These are phyloP conservation scores for Tetramitus jugosus DNA, from an alignment of 208 protist genomes.

Conservation along the genomic window DNA sequence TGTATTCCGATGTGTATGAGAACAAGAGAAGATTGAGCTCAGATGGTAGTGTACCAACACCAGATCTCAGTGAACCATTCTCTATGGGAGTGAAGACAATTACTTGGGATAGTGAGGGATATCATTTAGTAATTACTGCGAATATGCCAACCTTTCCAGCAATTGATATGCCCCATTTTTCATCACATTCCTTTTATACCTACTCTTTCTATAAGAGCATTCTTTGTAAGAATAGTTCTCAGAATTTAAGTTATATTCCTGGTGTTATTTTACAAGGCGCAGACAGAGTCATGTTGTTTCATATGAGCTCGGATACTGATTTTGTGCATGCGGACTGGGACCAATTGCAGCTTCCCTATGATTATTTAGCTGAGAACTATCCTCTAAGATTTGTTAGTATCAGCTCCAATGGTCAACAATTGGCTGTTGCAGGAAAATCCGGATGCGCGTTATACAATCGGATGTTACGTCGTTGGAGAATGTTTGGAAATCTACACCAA, in stretches of 20 bases:
- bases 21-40: not conserved
- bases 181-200: too few species aligned
- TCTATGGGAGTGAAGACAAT: not conserved
- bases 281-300: not conserved
- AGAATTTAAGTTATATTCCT: not conserved
- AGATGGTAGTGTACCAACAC: too few species aligned
- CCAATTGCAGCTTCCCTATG: not conserved
- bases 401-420: not conserved
- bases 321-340: slow-evolving; percentile 19
- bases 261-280: not conserved
- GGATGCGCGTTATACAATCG: not conserved
- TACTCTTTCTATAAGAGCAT: too few species aligned
- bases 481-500: slow-evolving; percentile 15
- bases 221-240: not conserved
- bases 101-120: slow-evolving; percentile 9
- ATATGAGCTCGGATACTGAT: slow-evolving; percentile 8
- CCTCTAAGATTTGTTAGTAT: not conserved
- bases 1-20: not conserved
- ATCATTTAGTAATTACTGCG: not conserved
- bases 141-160: too few species aligned
- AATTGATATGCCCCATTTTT: too few species aligned
- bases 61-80: not conserved
- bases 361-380: not conserved
- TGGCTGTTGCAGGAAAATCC: not conserved
- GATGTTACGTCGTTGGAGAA: not conserved